These are phyloP conservation scores for Sarocladium oryzae DNA, from an alignment of 2,329 filamentous ascomycete genomes.

Conservation along the genomic window DNA sequence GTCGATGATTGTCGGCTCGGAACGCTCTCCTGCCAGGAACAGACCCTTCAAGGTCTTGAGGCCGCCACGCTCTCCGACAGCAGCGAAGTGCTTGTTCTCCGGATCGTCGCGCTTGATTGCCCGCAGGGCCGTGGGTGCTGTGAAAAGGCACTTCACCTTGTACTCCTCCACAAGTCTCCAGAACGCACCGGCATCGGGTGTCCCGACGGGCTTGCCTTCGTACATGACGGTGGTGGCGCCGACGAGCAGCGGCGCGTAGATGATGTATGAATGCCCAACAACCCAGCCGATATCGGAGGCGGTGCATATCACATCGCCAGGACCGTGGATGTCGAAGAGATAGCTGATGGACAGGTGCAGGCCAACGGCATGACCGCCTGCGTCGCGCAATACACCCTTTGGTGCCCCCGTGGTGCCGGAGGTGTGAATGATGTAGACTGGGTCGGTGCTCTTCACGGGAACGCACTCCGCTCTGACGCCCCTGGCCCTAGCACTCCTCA, in stretches of 20 bases:
- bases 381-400: constrained; percentile 77
- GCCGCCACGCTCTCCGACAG: constrained; percentile 60
- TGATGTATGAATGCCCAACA: constrained; percentile 64
- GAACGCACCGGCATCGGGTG: constrained; percentile 78
- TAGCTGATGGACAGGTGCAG: constrained; percentile 77
- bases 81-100: constrained; percentile 57
- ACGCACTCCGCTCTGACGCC: constrained; percentile 67
- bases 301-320: constrained; percentile 68
- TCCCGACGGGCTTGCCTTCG: constrained; percentile 90
- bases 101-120: constrained; percentile 85
- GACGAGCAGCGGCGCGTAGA: constrained; percentile 79
- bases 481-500: constrained; percentile 62
- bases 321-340: constrained; percentile 74
- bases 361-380: constrained; percentile 81
- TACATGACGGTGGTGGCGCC: constrained; percentile 84
- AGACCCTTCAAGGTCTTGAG: constrained; percentile 66
- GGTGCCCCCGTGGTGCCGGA: constrained; percentile 76
- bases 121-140: constrained; percentile 78
- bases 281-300: constrained; percentile 88
- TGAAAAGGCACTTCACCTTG: constrained; percentile 77
- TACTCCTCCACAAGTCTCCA: constrained; percentile 85
- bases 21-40: constrained; percentile 84
- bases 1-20: constrained; percentile 76
- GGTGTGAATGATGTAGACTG: constrained; percentile 87
- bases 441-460: constrained; percentile 69